These are phyloP conservation scores for Eimeria brunetti DNA, from an alignment of 169 alveolate species.

Conservation along the genomic window DNA sequence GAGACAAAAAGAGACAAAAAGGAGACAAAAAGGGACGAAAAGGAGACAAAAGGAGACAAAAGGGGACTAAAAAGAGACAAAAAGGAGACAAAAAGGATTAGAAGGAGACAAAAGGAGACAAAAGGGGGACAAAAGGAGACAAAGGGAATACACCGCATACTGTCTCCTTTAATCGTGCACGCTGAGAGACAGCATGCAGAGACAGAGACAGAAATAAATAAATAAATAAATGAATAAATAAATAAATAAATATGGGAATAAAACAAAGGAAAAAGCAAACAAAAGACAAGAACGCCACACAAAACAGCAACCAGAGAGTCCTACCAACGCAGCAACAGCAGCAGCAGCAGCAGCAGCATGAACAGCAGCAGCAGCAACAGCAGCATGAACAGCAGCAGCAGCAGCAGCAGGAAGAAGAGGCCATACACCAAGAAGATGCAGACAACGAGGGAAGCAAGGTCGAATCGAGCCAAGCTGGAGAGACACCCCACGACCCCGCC, in stretches of 20 bases:
- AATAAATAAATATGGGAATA: neutral
- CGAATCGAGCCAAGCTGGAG: slow-evolving; percentile 85
- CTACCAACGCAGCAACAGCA: neutral
- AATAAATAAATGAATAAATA: neutral
- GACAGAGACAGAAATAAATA: neutral
- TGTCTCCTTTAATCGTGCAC: too few relatives aligned
- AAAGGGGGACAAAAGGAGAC: neutral
- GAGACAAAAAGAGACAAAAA: too few relatives aligned
- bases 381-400: slow-evolving; percentile 48
- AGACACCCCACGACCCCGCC: slow-evolving; percentile 88
- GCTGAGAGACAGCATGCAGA: neutral
- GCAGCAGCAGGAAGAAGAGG: neutral
- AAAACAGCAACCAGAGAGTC: neutral
- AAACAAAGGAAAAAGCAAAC: neutral
- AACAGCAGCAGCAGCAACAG: slow-evolving; percentile 41
- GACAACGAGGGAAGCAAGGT: slow-evolving; percentile 86
- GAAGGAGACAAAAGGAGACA: neutral
- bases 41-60: neutral
- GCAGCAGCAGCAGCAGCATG: too few relatives aligned
- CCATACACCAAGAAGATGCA: slow-evolving; percentile 86
- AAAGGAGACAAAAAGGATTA: neutral
- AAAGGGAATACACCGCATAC: too few relatives aligned
- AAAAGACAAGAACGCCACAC: neutral
- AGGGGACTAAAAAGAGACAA: neutral
- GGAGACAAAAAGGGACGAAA: too few relatives aligned